phyloP scores from a whole-genome alignment of 345 rosid genomes.

The Alliaria petiolata region DNA sequence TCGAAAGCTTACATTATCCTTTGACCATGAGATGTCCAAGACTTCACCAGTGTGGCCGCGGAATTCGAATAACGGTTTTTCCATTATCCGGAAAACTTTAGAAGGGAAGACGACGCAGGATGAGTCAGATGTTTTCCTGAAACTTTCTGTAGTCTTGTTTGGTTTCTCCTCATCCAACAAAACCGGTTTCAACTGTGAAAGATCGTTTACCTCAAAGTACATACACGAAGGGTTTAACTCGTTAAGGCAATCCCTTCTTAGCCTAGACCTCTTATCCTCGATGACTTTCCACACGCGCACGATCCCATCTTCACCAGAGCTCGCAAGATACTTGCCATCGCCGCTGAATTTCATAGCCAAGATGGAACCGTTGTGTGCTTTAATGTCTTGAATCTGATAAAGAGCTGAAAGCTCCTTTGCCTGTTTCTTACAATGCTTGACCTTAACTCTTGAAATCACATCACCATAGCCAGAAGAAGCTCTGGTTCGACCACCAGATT shows the following conservation, averaged over 20 bases:
- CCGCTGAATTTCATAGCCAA: constrained; percentile 73
- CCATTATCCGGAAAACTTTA: constrained; percentile 68
- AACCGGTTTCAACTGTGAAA: constrained; percentile 63
- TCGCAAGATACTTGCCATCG: constrained; percentile 76
- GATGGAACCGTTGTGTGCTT: constrained; percentile 66
- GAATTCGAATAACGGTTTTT: constrained; percentile 66
- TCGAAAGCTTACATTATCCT: constrained; percentile 52
- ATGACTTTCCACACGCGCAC: constrained; percentile 71
- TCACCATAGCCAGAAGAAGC: constrained; percentile 33
- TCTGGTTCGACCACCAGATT: constrained; percentile 31
- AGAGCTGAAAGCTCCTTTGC: constrained; percentile 77
- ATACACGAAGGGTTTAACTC: constrained; percentile 66
- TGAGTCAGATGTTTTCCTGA: constrained; percentile 67
- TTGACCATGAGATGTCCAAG: constrained; percentile 82
- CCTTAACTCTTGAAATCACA: constrained; percentile 53
- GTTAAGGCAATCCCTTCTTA: constrained; percentile 42
- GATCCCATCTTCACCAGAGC: constrained; percentile 70
- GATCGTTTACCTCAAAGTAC: constrained; percentile 64
- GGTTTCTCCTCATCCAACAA: constrained; percentile 49
- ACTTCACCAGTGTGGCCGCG: constrained; percentile 63
- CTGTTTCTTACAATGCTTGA: constrained; percentile 52
- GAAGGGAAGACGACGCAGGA: constrained; percentile 73
- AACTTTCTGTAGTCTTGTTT: constrained; percentile 39
- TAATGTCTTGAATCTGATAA: constrained; percentile 65
- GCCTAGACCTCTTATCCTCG: constrained; percentile 53